These are phyloP conservation scores for Amanita rubescens DNA, from an alignment of 768 basidiomycete species.

Conservation along the genomic window DNA sequence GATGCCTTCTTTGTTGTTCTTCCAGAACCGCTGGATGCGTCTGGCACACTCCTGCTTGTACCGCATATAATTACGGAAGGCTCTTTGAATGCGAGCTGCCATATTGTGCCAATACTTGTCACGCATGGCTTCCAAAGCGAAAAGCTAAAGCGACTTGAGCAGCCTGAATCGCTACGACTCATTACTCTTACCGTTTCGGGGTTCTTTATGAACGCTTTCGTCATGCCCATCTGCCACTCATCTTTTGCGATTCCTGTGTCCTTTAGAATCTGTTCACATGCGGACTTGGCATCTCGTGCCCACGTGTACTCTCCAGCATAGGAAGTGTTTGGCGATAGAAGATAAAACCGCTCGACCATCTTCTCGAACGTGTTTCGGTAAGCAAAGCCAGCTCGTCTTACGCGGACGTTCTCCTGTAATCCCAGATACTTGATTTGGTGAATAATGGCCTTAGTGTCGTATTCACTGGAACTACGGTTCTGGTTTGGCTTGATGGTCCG, in stretches of 20 bases:
- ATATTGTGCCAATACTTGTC: constrained; percentile 99
- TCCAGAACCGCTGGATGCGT: constrained; percentile 98
- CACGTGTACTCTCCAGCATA: constrained; percentile 99
- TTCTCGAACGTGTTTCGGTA: constrained; percentile 98
- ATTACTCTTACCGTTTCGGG: constrained; percentile 79
- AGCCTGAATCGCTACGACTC: background rate
- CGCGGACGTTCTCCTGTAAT: constrained; percentile 96
- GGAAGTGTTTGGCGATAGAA: constrained; percentile 89
- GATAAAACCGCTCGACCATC: constrained; percentile 97
- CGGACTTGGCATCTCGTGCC: constrained; percentile 84
- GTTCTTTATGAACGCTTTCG: constrained; percentile 99
- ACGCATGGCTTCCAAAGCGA: constrained; percentile 97
- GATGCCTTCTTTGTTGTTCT: constrained; percentile 91
- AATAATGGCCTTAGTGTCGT: constrained; percentile 89
- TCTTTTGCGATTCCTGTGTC: constrained; percentile 95
- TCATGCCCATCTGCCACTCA: constrained; percentile 99
- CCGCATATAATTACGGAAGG: constrained; percentile 92
- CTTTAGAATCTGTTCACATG: constrained; percentile 86
- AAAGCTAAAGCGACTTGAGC: constrained; percentile 52
- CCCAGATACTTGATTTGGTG: constrained; percentile 99
- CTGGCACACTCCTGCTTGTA: constrained; percentile 93
- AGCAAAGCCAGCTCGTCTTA: constrained; percentile 95
- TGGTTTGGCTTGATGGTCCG: constrained; percentile 99
- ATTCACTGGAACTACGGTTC: constrained; percentile 88
- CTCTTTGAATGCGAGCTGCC: constrained; percentile 94